Base-by-base conservation (phyloP, 2,329 filamentous ascomycete genomes). In the Fusarium sp. region DNA sequence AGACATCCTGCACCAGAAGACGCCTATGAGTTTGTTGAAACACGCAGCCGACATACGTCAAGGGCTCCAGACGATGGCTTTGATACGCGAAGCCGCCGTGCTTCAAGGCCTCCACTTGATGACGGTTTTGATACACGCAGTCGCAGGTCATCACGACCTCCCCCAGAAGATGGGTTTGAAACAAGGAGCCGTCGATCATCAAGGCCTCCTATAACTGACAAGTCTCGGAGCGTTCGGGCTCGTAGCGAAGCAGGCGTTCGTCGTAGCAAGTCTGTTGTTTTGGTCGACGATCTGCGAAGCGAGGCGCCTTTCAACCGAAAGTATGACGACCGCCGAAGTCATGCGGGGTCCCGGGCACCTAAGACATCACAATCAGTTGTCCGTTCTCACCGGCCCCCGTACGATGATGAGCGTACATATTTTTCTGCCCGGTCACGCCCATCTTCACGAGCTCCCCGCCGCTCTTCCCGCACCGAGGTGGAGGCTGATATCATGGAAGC, bases 271-370 rank as follows among this genome's bases (percentile, higher is more conserved):
- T 70, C 63, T 48, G 58, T 70, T 13, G 76, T 82, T 69, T 70
- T 82, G 53, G 75, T 74, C 13, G 81, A 84, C 10, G 83, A 84
- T 55, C 75, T 79, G 54, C 78, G 76, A 52, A 85, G 83, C 72
- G 80, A 83, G 47, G 66, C 61, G 5, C 56, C 61, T 27, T 35
- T 41, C 29, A 42, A 51, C 29, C 61, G 56, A 31, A 63, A 62
- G 23, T 63, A 51, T 33, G 81, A 84, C 11, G 83, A 84, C 50
- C 75, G 79, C 54, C 78, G 77, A 54, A 84, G 82, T 69, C 77
- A 78, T 39, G 76, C 74, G 6, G 75, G 76, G 42, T 80, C 80
- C n/a, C 78, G 77, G 33, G 64, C 74, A 39, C 74, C 77, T 31
- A 75, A 67, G 65, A 71, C 75, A 27, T 67, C 66, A 9, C 67